Conservation (phyloP, 2,329 filamentous ascomycete species). For the Akanthomyces muscarius region DNA sequence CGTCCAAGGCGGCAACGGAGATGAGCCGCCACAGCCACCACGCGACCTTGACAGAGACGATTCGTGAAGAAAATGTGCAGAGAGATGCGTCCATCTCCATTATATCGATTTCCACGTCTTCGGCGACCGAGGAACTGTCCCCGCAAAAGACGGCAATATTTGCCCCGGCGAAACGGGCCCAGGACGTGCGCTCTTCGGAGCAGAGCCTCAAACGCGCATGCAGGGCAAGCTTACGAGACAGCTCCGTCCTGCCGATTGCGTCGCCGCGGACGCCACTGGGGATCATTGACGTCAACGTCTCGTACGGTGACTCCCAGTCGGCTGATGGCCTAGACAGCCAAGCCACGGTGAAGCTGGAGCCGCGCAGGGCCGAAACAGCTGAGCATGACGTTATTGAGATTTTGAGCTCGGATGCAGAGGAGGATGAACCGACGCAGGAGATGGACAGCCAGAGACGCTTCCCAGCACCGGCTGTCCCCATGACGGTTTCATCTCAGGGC, state of each 20-base stretch:
- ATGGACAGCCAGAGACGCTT: background rate
- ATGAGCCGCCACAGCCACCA: background rate
- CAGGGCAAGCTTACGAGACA: background rate
- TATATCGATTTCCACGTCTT: background rate
- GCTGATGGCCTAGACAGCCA: background rate
- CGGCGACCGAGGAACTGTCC: too few species aligned
- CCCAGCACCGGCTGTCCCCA: background rate
- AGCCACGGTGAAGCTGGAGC: background rate
- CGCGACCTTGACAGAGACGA: background rate
- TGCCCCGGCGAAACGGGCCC: background rate
- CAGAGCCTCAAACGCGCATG: background rate
- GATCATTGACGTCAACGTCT: background rate
- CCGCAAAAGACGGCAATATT: background rate
- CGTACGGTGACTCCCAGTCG: conserved; percentile 2
- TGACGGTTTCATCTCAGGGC: background rate
- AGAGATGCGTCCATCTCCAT: background rate
- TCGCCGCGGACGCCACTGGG: background rate
- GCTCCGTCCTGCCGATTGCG: background rate
- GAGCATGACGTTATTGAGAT: conserved; percentile 2
- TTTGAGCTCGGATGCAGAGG: conserved; percentile 7
- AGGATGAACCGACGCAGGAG: background rate
- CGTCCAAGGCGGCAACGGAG: background rate
- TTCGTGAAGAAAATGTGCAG: background rate
- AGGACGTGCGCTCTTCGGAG: background rate
- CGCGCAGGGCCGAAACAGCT: too few species aligned